A percentile compares a stretch with the other conserved stretches of the same genome.
Conservation (phyloP, 495 filamentous ascomycete species). For the Penicillium paxilli region DNA sequence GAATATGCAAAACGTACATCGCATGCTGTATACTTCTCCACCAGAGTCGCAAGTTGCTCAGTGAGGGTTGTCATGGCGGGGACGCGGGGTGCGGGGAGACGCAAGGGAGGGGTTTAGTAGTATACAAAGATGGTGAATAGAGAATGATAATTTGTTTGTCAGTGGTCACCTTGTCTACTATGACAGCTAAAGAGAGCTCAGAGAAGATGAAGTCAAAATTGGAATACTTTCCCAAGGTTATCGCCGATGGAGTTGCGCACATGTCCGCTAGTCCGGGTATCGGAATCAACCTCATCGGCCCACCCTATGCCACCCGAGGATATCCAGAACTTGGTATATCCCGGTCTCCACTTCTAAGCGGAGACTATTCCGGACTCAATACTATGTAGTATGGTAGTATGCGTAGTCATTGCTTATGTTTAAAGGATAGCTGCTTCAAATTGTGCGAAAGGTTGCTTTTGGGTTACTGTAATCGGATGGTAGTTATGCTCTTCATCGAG, state of each 20-base stretch:
- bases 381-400: too few species aligned
- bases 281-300: constrained; percentile 23
- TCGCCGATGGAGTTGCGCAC: constrained; percentile 10
- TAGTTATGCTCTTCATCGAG: too few species aligned
- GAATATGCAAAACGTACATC: constrained; percentile 34
- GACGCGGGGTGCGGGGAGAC: constrained; percentile 9
- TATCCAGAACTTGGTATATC: neutral
- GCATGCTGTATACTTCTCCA: constrained; percentile 46
- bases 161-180: too few species aligned
- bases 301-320: constrained; percentile 20
- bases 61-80: constrained; percentile 30
- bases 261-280: constrained; percentile 27
- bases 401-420: too few species aligned
- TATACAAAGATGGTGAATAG: neutral
- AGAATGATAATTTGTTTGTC: too few species aligned
- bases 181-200: neutral
- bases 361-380: neutral
- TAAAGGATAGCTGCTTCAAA: too few species aligned
- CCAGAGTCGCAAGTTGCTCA: constrained; percentile 33
- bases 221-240: too few species aligned
- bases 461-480: too few species aligned
- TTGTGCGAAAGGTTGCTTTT: too few species aligned
- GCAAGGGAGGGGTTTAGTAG: neutral
- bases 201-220: neutral
- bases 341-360: neutral